Percentiles rank a stretch among this genome's conserved stretches.
Conservation (phyloP, 2,329 filamentous ascomycete genomes). For the Colletotrichum abscissum region DNA sequence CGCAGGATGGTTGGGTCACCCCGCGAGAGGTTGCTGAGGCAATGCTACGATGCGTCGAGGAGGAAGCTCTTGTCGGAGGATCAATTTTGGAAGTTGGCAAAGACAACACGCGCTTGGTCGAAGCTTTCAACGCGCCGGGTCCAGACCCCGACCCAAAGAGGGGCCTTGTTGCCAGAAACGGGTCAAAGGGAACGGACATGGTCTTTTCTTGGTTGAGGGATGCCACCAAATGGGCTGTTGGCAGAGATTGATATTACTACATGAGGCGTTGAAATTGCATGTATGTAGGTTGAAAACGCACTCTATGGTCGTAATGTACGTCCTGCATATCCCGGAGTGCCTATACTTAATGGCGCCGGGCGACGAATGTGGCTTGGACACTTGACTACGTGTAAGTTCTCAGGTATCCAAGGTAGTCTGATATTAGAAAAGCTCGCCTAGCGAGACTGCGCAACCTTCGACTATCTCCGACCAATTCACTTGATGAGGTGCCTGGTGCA, state of each 20-base stretch:
- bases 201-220: conserved; percentile 43
- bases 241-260: not conserved
- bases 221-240: conserved; percentile 40
- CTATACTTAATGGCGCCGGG: too few relatives aligned
- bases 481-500: too few relatives aligned
- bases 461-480: too few relatives aligned
- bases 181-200: conserved; percentile 40
- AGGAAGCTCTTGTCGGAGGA: conserved; percentile 48
- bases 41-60: conserved; percentile 54
- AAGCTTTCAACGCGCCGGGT: conserved; percentile 51
- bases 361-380: too few relatives aligned
- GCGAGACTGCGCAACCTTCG: too few relatives aligned
- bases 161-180: conserved; percentile 44
- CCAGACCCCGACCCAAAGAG: conserved; percentile 44
- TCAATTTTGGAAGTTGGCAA: conserved; percentile 55
- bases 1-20: conserved; percentile 52
- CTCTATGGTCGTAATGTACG: too few relatives aligned
- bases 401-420: too few relatives aligned
- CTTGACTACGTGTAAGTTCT: too few relatives aligned
- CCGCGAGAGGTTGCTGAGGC: conserved; percentile 54
- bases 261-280: too few relatives aligned
- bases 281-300: not conserved
- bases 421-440: too few relatives aligned
- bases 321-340: too few relatives aligned
- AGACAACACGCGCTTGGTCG: conserved; percentile 45